Evolutionary conservation across 140 eudicot genomes (phyloP).

Genomic region (Senecio squalidus): DNA sequence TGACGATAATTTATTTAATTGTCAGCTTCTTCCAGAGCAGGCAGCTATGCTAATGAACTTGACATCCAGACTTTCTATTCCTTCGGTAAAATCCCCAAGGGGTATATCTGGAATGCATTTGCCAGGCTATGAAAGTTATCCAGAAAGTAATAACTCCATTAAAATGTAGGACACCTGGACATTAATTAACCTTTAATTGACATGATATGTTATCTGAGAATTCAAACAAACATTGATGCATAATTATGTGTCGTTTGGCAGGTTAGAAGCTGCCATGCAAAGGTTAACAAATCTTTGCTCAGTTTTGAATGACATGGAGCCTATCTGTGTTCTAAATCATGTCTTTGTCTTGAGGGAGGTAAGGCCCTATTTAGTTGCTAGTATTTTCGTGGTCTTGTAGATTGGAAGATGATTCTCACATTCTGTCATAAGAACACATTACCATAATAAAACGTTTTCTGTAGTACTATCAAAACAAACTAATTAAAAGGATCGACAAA

Average conservation of each 20-base stretch:
- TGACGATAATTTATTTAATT: constrained; percentile 21
- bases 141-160: constrained; percentile 74
- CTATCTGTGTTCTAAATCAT: constrained; percentile 97
- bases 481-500: too few species aligned
- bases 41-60: constrained; percentile 90
- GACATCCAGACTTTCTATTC: constrained; percentile 68
- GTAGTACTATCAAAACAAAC: too few species aligned
- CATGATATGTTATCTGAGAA: background rate
- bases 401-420: background rate
- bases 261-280: constrained; percentile 99
- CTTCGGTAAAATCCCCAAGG: constrained; percentile 77
- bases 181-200: background rate
- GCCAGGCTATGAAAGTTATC: constrained; percentile 97
- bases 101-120: constrained; percentile 66
- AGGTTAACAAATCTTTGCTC: constrained; percentile 98
- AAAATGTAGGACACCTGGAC: constrained; percentile 58
- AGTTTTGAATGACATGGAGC: constrained; percentile 96
- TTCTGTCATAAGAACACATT: background rate
- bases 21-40: constrained; percentile 97
- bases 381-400: background rate
- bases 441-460: background rate
- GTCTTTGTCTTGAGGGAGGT: constrained; percentile 98
- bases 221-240: background rate
- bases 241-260: constrained; percentile 26
- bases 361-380: constrained; percentile 19